Evolutionary conservation across 192 early-diverging fungal species (phyloP).

Genomic region (Obelidium mucronatum): DNA sequence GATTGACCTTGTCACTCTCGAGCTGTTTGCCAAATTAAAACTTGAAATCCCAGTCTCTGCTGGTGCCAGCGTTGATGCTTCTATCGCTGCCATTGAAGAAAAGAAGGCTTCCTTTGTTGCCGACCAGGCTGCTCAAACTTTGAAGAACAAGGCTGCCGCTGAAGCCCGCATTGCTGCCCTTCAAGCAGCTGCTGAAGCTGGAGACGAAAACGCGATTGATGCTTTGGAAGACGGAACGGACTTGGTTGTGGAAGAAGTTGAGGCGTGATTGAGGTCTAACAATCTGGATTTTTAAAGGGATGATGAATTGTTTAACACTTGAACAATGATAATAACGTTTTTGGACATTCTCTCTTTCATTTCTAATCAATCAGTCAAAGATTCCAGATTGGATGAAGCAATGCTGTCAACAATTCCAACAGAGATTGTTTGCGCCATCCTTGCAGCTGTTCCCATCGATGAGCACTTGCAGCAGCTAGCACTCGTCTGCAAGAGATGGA

Average conservation of each 20-base stretch:
- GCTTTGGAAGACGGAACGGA: conserved; percentile 28
- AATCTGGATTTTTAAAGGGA: too few species aligned
- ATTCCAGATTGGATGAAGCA: too few species aligned
- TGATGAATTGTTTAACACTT: too few species aligned
- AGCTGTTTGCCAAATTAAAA: conserved; percentile 81
- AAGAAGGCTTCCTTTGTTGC: conserved; percentile 77
- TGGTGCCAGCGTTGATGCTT: conserved; percentile 65
- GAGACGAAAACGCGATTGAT: conserved; percentile 23
- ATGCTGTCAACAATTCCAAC: too few species aligned
- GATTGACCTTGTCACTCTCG: conserved; percentile 66
- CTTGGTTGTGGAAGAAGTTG: conserved; percentile 22
- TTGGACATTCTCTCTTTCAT: too few species aligned
- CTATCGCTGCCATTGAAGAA: conserved; percentile 75
- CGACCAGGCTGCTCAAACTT: conserved; percentile 79
- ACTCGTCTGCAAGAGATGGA: too few species aligned
- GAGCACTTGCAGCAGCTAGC: too few species aligned
- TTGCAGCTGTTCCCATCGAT: too few species aligned
- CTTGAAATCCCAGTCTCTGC: conserved; percentile 79
- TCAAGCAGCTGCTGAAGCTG: conserved; percentile 58
- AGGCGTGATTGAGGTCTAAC: too few species aligned
- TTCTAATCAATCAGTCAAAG: too few species aligned
- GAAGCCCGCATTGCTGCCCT: conserved; percentile 84
- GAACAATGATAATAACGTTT: too few species aligned
- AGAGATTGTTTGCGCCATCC: too few species aligned
- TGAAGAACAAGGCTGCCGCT: conserved; percentile 87